Evolutionary conservation across 2,329 filamentous ascomycete species (phyloP), one percentile per base, ranked within the genome.

Genomic region (Pseudovirgaria hyperparasitica): DNA sequence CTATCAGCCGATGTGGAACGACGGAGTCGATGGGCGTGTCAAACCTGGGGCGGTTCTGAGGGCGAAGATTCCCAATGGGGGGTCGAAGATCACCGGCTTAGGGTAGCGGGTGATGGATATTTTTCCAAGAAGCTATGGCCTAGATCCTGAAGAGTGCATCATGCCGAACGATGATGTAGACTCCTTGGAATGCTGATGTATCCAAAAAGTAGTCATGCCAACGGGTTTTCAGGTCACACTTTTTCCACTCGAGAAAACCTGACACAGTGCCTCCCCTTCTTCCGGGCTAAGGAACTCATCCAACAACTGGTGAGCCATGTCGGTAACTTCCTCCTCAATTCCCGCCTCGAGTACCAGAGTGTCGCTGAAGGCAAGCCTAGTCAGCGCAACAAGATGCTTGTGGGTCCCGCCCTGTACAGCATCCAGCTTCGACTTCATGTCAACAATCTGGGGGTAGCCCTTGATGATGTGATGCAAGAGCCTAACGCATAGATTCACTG

Each of bases 351-450:
- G 64, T 8, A 90, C 68, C 6, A 81, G 53, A 16, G 82, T 78
- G 34, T 92, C 82, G 5, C 73, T 76, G 49, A 93, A 94, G 0
- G 82, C 84, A n/a, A 96, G 58, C 22, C 87, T 61, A 0, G 82
- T 85, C 23, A 98, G 59, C 2, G 74, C 73, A 7, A 94, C 70
- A 1, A 92, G 61, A 43, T 92, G 87, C 27, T 85, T 84, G 44
- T 93, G 84, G 27, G 72, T 70, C 1, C 76, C 81, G 3, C 82
- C 82, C 5, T 72, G 65, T 0, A 81, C 70, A 6, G 69, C 67
- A 0, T 67, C 64, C 5, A 93, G 61, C 49, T 87, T 92, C 25
- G 70, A 65, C 25, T 73, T 67, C 35, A 92, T 70, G 38, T 87
- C 54, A 40, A 76, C 62, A 14, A 63, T 55, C 12, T 67, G 57